These are phyloP conservation scores for Candida endomychidarum DNA, from an alignment of 805 yeast species.

Conservation along the genomic window DNA sequence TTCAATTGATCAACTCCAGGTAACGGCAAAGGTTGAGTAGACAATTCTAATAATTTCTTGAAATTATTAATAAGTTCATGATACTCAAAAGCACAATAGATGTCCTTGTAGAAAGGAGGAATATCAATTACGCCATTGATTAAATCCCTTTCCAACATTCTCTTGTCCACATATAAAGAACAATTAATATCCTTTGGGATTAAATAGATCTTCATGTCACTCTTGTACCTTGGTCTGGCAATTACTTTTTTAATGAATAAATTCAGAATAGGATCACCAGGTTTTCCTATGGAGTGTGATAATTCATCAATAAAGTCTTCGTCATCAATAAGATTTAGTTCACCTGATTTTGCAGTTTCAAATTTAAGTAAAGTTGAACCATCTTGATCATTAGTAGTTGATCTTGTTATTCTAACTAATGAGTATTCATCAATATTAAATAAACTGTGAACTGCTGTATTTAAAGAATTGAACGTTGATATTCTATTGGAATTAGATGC, in stretches of 20 bases:
- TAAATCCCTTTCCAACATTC: slow-evolving; percentile 53
- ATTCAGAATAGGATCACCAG: slow-evolving; percentile 46
- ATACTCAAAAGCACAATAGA: slow-evolving; percentile 22
- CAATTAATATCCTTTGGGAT: slow-evolving; percentile 41
- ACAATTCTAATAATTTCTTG: neutral
- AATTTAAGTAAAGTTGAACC: slow-evolving; percentile 53
- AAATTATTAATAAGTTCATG: slow-evolving; percentile 10
- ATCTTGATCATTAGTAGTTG: slow-evolving; percentile 51
- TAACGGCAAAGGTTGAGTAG: neutral
- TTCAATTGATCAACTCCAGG: no score
- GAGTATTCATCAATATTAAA: slow-evolving; percentile 45
- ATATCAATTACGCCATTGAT: slow-evolving; percentile 48
- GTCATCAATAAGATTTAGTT: slow-evolving; percentile 49
- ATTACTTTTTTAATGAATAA: slow-evolving; percentile 54
- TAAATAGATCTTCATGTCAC: slow-evolving; percentile 61
- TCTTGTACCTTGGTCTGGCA: slow-evolving; percentile 62
- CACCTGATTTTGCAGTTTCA: slow-evolving; percentile 58
- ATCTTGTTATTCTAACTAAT: slow-evolving; percentile 51
- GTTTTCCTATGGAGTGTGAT: slow-evolving; percentile 38
- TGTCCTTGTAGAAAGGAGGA: slow-evolving; percentile 19
- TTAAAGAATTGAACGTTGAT: slow-evolving; percentile 43
- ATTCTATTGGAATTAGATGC: neutral
- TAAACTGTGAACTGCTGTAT: slow-evolving; percentile 45
- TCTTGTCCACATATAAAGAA: slow-evolving; percentile 47
- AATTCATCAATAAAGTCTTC: slow-evolving; percentile 40